Base-by-base conservation (phyloP, 441 rosid species). In the Dalechampia spathulata region DNA sequence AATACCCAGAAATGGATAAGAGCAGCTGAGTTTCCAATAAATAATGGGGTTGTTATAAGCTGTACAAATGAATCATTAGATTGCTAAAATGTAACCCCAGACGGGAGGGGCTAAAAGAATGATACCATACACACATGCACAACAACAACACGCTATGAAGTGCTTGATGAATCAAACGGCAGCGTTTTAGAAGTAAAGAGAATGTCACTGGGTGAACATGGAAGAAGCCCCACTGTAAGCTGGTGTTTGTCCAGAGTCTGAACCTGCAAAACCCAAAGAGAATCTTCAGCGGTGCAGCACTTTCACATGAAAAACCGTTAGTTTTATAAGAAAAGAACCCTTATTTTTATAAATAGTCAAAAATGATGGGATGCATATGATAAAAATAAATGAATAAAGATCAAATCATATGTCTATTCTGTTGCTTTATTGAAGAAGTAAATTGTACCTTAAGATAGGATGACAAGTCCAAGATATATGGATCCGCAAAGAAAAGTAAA, bases 381-480 rank as follows among this genome's bases (percentile, higher is more conserved):
- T n/a, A n/a, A n/a, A n/a, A n/a, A n/a, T n/a, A n/a, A n/a, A n/a
- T n/a, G n/a, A n/a, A n/a, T n/a, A n/a, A n/a, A 3, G 8, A 30
- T 30, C 34, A 4, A 30, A 30, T 30, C 34, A 30, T 8, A 30
- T 30, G 8, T 30, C 34, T 8, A 30, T 30, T 30, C 34, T 30
- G 8, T 30, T 8, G 34, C 34, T 3, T 30, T 30, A 4, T 30
- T 30, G 34, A 34, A 41, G 38, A 61, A 67, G 68, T 16, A 51
- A 22, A 15, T 17, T 52, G 32, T 64, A 74, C 83, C 83, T 80
- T 71, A 84, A 40, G 95, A 81, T 67, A 90, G 60, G 76, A 86
- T 78, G 56, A 90, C 87, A 47, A 86, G 83, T 28, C 93, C 97
- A 54, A 90, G 83, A 74, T 90, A 90, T 65, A 90, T 64, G 7